These are phyloP conservation scores for Fusarium lyarnte DNA, from an alignment of 2,329 filamentous ascomycete genomes.

Conservation along the genomic window DNA sequence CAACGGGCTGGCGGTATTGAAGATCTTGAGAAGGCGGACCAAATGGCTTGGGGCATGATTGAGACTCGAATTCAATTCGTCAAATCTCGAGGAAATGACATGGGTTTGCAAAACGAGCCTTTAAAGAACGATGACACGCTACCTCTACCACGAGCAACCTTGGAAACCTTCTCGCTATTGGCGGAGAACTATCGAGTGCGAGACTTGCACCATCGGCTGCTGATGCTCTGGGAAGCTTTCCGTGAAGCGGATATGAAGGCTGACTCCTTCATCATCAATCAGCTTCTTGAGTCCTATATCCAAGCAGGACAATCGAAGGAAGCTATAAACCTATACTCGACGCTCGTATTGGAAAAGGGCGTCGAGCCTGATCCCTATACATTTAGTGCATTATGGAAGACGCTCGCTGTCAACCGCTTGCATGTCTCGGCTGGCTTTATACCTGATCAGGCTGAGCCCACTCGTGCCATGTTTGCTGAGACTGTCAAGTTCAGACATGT, in stretches of 20 bases:
- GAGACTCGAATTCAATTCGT: slow-evolving; percentile 72
- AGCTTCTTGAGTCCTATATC: slow-evolving; percentile 74
- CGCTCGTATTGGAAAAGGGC: slow-evolving; percentile 59
- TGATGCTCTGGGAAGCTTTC: slow-evolving; percentile 70
- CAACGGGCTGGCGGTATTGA: slow-evolving; percentile 68
- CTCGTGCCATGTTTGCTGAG: slow-evolving; percentile 58
- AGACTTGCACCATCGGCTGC: slow-evolving; percentile 65
- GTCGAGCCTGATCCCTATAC: slow-evolving; percentile 73
- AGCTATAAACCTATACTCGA: slow-evolving; percentile 65
- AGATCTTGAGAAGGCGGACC: slow-evolving; percentile 70
- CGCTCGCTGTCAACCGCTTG: slow-evolving; percentile 61
- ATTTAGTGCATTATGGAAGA: slow-evolving; percentile 74
- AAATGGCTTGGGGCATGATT: slow-evolving; percentile 81
- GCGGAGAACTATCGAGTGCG: slow-evolving; percentile 76
- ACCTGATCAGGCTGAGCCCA: slow-evolving; percentile 45
- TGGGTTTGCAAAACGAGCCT: neutral
- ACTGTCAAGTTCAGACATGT: slow-evolving; percentile 59
- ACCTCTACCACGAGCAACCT: slow-evolving; percentile 67
- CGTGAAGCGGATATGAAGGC: slow-evolving; percentile 70
- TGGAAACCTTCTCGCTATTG: slow-evolving; percentile 82
- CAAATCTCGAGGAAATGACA: slow-evolving; percentile 51
- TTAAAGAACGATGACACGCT: slow-evolving; percentile 1
- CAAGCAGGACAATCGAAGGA: slow-evolving; percentile 64
- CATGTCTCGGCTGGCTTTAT: slow-evolving; percentile 45
- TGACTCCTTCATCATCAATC: slow-evolving; percentile 82